Conservation (phyloP, 2,329 filamentous ascomycete species). For the Dothiorella sarmentorum region DNA sequence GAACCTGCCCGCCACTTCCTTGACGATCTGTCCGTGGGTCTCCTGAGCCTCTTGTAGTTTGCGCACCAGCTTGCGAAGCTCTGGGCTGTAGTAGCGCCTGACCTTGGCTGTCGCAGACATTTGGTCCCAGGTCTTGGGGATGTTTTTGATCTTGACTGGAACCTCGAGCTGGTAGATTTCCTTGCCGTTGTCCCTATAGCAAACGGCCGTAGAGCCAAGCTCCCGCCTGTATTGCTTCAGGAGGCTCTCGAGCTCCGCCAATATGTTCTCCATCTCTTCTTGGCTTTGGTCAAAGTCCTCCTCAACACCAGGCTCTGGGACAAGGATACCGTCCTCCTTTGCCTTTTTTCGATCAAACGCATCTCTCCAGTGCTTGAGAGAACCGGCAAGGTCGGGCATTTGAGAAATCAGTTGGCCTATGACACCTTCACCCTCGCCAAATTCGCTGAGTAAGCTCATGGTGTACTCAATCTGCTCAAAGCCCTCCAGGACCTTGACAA, state of each 20-base stretch:
- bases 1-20: constrained; percentile 79
- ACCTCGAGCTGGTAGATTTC: constrained; percentile 96
- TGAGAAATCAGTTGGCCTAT: constrained; percentile 77
- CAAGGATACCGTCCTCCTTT: constrained; percentile 73
- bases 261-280: constrained; percentile 70
- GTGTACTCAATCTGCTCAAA: constrained; percentile 98
- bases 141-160: constrained; percentile 73
- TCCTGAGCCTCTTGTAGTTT: constrained; percentile 92
- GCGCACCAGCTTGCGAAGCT: constrained; percentile 77
- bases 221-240: constrained; percentile 69
- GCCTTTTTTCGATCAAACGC: constrained; percentile 84
- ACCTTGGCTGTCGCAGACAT: constrained; percentile 91
- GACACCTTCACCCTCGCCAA: constrained; percentile 74
- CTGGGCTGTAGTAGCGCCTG: constrained; percentile 89
- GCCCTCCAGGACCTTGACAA: constrained; percentile 87
- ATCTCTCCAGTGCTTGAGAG: constrained; percentile 80
- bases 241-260: constrained; percentile 67
- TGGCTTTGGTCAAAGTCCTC: constrained; percentile 87
- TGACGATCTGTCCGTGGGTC: constrained; percentile 84
- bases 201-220: constrained; percentile 64
- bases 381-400: constrained; percentile 78
- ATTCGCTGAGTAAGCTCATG: constrained; percentile 71
- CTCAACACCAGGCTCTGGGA: constrained; percentile 83
- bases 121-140: constrained; percentile 87
- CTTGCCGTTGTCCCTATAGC: constrained; percentile 74